Evolutionary conservation across 176 grass and related monocot genomes (phyloP).

Genomic region (Eleusine indica): DNA sequence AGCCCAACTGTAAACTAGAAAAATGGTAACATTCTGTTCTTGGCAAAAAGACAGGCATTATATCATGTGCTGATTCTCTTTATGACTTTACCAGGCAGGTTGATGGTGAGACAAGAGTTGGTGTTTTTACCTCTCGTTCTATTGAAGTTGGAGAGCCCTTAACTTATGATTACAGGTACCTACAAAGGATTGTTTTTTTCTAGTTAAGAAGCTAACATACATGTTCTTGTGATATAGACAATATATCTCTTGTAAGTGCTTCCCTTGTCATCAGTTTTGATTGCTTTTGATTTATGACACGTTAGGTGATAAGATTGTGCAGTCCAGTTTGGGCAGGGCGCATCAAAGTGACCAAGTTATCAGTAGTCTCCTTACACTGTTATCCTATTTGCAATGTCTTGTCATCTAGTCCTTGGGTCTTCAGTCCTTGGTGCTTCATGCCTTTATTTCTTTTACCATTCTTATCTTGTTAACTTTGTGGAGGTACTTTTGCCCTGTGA

Average conservation of each 20-base stretch:
- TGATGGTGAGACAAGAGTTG: slow-evolving; percentile 81
- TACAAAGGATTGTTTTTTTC: slow-evolving; percentile 10
- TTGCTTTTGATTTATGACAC: not conserved
- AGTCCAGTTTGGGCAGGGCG: not conserved
- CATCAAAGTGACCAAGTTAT: slow-evolving; percentile 20
- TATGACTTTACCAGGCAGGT: slow-evolving; percentile 70
- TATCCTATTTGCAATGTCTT: not conserved
- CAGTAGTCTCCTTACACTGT: not conserved
- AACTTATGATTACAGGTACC: slow-evolving; percentile 89
- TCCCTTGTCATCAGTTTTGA: slow-evolving; percentile 3
- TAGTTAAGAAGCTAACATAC: not conserved
- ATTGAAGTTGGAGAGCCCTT: slow-evolving; percentile 69
- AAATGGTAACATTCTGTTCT: slow-evolving; percentile 79
- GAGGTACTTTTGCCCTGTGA: not conserved
- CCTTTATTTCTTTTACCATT: not conserved
- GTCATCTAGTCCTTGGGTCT: not conserved
- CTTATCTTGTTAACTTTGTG: not conserved
- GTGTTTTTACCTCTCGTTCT: slow-evolving; percentile 69
- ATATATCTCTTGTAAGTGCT: not conserved
- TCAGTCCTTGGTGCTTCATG: not conserved
- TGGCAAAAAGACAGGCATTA: not conserved
- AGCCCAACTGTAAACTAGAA: slow-evolving; percentile 96
- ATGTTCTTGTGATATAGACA: not conserved
- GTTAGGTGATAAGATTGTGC: not conserved
- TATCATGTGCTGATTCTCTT: slow-evolving; percentile 35